Base-by-base conservation (phyloP, 2,329 filamentous ascomycete genomes). In the Stagonosporopsis vannaccii region DNA sequence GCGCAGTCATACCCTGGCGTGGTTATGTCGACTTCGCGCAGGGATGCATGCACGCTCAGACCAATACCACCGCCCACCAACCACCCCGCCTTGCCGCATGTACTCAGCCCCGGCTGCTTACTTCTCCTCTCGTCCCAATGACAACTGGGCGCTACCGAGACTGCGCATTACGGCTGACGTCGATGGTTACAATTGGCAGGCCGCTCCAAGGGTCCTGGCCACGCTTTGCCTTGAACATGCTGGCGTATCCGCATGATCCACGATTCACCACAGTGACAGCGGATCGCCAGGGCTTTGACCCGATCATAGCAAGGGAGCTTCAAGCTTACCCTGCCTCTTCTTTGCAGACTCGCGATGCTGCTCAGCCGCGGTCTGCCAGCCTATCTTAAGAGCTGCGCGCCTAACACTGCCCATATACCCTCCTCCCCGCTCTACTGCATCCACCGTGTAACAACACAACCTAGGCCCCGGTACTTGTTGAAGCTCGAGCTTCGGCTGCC, bases 71-170 rank as follows among this genome's bases (percentile, higher is more conserved):
- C 47, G 39, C 50, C 41, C 42, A 41, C 46, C 52, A 50, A 46
- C 58, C 60, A 62, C 57, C 51, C 58, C 61, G 48, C 61, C 51
- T 56, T 51, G 50, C 59, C 43, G 46, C 55, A 58, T 54, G 49
- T 51, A 60, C 65, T 69, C 67, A 68, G 69, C 69, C 70, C 65
- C 66, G 62, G 58, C 54, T 67, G 60, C 62, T 60, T 56, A 51
- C 55, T 43, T 53, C 11, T 39, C 39, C 42, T 51, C 13, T 51
- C 33, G 26, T 42, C 41, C 52, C 48, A 48, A 41, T 52, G 47
- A 50, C 48, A 25, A 60, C 39, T 51, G 58, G 45, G 36, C 19
- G 25, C 32, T 58, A 30, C 53, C 33, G 51, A 17, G n/a, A 53
- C 33, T 41, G 45, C 41, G 60, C 59, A 56, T 36, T n/a, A 56